Base-by-base conservation (phyloP, 495 filamentous ascomycete genomes). In the Trichocladium uniseriatum region DNA sequence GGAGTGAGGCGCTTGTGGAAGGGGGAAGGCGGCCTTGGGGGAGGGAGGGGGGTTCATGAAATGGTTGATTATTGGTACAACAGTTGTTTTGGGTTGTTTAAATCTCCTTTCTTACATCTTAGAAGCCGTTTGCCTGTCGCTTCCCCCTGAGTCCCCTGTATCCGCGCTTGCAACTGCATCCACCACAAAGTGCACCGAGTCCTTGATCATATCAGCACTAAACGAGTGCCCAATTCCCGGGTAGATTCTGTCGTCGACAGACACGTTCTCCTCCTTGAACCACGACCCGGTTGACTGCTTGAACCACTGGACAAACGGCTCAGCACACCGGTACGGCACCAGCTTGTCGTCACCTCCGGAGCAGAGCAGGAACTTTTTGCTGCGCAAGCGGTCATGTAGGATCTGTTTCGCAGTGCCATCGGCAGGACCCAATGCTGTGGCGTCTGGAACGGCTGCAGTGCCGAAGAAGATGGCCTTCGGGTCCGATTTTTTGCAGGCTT, bases 311-410 rank as follows among this genome's bases (percentile, higher is more conserved):
- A 95, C 51, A 61, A 96, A 94, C 0, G 76, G 73, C 57, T 83
- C 77, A 2, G 75, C 72, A 14, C 79, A 80, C 19, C 69, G 69
- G 64, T 88, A 87, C 6, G 92, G 91, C 16, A 98, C 91, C 40
- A 97, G 64, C 58, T 86, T 89, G 62, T 98, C 92, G 15, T 69
- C 70, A 0, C 71, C 83, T 0, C 91, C 92, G 11, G 82, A 82
- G 49, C 94, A 68, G 51, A 86, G 79, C 44, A 96, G 65, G 49
- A 96, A 80, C 46, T 72, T 79, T 66, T 96, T 98, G 0, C 81
- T 80, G 1, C 67, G 69, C 37, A 96, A 55, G 10, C 71, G 69
- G 0, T 72, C 66, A 19, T 71, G 57, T 1, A 85, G 52, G 19
- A 77, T 59, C 16, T 74, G 55, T 11, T 72, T 54, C 63, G 39